Conservation (phyloP, 768 basidiomycete genomes). For the Rubroboletus pulcherrimus region DNA sequence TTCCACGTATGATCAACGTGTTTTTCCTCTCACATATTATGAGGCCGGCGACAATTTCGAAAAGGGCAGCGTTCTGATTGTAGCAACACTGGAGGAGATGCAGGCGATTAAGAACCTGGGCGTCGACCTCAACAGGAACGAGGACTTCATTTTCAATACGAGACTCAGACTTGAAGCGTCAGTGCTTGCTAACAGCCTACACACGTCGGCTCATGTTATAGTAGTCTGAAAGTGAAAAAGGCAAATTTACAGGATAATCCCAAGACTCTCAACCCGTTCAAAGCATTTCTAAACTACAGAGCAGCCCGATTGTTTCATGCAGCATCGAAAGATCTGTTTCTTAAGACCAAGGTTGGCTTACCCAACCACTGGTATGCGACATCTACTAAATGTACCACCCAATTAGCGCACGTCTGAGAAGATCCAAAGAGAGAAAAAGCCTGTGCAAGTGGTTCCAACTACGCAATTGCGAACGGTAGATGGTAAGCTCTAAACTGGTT, state of each 20-base stretch:
- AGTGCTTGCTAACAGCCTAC: background rate
- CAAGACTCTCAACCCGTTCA: constrained; percentile 3
- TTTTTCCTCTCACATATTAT: constrained; percentile 9
- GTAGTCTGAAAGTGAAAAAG: background rate
- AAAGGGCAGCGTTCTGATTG: constrained; percentile 1
- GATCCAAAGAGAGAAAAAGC: background rate
- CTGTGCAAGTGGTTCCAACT: background rate
- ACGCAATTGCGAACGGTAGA: background rate
- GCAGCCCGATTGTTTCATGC: background rate
- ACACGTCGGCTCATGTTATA: background rate
- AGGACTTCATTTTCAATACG: background rate
- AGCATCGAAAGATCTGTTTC: background rate
- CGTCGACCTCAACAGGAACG: background rate
- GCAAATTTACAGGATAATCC: background rate
- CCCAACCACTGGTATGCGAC: background rate
- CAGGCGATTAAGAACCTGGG: background rate
- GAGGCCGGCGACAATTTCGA: background rate
- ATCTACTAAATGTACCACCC: background rate
- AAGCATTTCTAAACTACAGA: background rate
- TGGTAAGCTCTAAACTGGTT: background rate
- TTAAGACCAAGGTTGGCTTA: background rate
- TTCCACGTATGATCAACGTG: background rate
- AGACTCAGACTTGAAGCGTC: background rate
- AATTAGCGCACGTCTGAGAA: constrained; percentile 6
- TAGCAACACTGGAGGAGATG: constrained; percentile 8